Conservation (phyloP, 192 early-diverging fungal species). For the Rhizophagus clarus region DNA sequence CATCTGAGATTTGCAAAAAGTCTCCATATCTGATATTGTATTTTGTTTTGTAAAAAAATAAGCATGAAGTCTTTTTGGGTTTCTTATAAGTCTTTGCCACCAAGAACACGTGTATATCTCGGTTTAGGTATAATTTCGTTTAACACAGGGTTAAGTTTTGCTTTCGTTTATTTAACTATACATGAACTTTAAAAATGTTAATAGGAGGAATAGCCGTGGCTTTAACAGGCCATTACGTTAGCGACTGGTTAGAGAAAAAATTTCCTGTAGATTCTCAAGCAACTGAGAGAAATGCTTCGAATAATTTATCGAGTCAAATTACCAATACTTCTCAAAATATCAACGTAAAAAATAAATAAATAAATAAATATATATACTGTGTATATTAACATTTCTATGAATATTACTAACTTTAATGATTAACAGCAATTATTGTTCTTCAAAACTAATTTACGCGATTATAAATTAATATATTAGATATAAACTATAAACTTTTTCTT, state of each 20-base stretch:
- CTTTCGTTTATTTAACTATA: not conserved
- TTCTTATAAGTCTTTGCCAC: constrained; percentile 24
- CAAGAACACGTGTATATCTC: constrained; percentile 20
- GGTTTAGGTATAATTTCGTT: constrained; percentile 23
- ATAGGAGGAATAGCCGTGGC: not conserved
- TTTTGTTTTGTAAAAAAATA: not conserved
- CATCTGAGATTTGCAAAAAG: too few species aligned
- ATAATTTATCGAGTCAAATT: not conserved
- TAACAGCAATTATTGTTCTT: not conserved
- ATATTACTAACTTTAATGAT: not conserved
- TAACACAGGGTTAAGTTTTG: not conserved
- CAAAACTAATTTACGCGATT: not conserved
- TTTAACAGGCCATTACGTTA: not conserved
- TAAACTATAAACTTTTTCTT: not conserved
- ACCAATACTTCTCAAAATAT: not conserved
- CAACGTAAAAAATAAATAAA: not conserved
- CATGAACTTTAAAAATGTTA: not conserved
- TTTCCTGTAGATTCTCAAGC: not conserved
- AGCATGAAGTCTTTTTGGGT: constrained; percentile 29
- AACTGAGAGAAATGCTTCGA: not conserved
- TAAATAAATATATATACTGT: too few species aligned
- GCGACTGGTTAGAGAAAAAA: not conserved
- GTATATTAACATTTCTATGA: not conserved
- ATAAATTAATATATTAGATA: not conserved
- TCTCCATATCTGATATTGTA: too few species aligned